Conservation (phyloP, 164 flowering plant species). For the Aristolochia contorta region DNA sequence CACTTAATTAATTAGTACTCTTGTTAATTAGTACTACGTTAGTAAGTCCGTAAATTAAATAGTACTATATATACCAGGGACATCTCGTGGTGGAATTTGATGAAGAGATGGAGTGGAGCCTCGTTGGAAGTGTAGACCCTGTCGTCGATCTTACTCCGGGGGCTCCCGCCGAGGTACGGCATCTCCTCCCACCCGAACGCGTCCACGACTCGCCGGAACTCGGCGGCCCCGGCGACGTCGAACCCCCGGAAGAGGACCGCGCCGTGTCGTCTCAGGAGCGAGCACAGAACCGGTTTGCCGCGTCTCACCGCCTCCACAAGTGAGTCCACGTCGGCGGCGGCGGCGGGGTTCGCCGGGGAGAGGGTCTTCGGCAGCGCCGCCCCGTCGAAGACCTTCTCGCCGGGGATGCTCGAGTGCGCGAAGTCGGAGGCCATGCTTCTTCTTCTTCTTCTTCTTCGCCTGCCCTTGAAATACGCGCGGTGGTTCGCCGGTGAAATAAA, state of each 20-base stretch:
- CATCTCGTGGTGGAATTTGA: constrained; percentile 1
- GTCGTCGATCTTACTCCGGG: not conserved
- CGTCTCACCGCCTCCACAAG: not conserved
- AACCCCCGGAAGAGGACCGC: not conserved
- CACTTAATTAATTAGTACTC: too few species aligned
- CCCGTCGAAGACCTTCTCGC: constrained; percentile 1
- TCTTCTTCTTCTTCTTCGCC: too few species aligned
- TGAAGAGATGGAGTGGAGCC: not conserved
- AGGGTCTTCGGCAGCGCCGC: not conserved
- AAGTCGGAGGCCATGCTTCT: too few species aligned
- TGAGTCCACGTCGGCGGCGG: not conserved
- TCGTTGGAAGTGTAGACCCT: not conserved
- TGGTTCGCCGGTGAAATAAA: too few species aligned
- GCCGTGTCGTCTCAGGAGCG: not conserved
- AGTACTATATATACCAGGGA: not conserved
- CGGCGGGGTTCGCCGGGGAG: not conserved
- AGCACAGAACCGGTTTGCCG: not conserved
- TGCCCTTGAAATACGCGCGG: too few species aligned
- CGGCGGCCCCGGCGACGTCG: not conserved
- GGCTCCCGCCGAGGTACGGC: not conserved
- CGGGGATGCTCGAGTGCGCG: not conserved
- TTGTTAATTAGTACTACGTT: too few species aligned
- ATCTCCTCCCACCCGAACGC: not conserved
- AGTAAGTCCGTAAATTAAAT: too few species aligned
- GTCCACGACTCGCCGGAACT: not conserved